A percentile compares a stretch with the other conserved stretches of the same genome.
Evolutionary conservation across 352 stramenopile species (phyloP).

Genomic region (Phytophthora lateralis): DNA sequence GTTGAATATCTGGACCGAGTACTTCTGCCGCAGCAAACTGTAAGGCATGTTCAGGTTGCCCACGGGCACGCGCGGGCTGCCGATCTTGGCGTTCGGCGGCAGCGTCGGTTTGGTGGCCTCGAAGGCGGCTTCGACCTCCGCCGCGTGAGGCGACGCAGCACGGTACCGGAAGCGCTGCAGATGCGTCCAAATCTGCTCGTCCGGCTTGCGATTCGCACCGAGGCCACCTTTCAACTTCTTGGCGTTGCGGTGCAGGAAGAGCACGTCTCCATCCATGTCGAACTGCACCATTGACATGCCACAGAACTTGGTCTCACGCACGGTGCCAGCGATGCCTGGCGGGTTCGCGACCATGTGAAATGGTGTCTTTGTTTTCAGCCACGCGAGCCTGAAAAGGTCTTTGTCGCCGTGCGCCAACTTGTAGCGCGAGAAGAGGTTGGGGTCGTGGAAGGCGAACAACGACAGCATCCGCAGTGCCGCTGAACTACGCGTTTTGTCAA

Average conservation of each 20-base stretch:
- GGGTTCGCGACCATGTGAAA: conserved; percentile 63
- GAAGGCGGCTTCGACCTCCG: conserved; percentile 6
- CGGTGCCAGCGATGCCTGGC: conserved; percentile 40
- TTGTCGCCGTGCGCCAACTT: conserved; percentile 60
- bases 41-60: conserved; percentile 35
- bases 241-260: conserved; percentile 59
- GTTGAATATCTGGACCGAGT: conserved; percentile 46
- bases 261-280: conserved; percentile 40
- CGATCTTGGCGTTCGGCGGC: conserved; percentile 15
- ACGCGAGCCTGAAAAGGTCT: conserved; percentile 62
- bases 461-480: conserved; percentile 33
- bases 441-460: conserved; percentile 50
- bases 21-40: conserved; percentile 37
- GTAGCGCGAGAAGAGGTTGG: conserved; percentile 40
- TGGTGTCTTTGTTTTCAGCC: conserved; percentile 47
- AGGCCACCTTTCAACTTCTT: conserved; percentile 45
- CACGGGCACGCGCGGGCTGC: conserved; percentile 9
- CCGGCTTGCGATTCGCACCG: conserved; percentile 6
- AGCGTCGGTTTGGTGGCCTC: conserved; percentile 14
- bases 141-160: conserved; percentile 20
- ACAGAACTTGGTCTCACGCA: conserved; percentile 49
- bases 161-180: conserved; percentile 45
- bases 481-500: conserved; percentile 29
- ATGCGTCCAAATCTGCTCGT: conserved; percentile 42
- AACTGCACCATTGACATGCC: conserved; percentile 58